Conservation (phyloP, 2,329 filamentous ascomycete genomes). For the Aspergillus sp. region DNA sequence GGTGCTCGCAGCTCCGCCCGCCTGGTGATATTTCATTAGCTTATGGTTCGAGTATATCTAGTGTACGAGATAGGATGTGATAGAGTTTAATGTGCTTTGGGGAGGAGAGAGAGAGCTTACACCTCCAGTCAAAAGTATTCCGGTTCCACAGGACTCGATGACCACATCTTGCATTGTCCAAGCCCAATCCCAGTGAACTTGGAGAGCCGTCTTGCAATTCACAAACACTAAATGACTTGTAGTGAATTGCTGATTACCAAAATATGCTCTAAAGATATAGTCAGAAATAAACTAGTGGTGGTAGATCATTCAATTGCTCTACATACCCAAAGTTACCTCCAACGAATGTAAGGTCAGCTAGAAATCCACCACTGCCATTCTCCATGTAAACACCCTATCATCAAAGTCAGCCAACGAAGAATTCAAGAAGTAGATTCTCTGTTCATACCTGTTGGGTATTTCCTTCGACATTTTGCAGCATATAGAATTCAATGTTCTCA, state of each 20-base stretch:
- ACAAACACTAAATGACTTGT: slow-evolving; percentile 54
- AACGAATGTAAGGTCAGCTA: slow-evolving; percentile 60
- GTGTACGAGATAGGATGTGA: too few relatives aligned
- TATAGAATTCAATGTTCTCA: slow-evolving; percentile 74
- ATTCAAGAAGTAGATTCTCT: too few relatives aligned
- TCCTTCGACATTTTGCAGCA: slow-evolving; percentile 44
- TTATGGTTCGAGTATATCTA: too few relatives aligned
- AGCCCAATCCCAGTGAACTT: slow-evolving; percentile 61
- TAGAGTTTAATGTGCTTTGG: too few relatives aligned
- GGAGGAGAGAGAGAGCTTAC: too few relatives aligned
- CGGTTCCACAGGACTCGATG: slow-evolving; percentile 34
- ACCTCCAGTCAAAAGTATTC: too few relatives aligned
- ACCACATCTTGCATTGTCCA: slow-evolving; percentile 55
- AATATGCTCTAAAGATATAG: slow-evolving; percentile 15
- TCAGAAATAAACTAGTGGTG: too few relatives aligned
- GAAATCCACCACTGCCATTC: slow-evolving; percentile 57
- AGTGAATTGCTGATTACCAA: slow-evolving; percentile 66
- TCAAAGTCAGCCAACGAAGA: too few relatives aligned
- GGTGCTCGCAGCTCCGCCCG: too few relatives aligned
- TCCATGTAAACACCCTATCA: slow-evolving; percentile 34
- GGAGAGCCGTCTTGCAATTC: slow-evolving; percentile 55
- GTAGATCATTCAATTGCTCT: not conserved
- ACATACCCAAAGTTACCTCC: slow-evolving; percentile 58
- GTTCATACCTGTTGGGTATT: too few relatives aligned
- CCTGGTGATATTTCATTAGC: too few relatives aligned